A percentile compares a stretch with the other conserved stretches of the same genome.
These are phyloP conservation scores for Babesia microti DNA, from an alignment of 169 alveolate species.

Conservation along the genomic window DNA sequence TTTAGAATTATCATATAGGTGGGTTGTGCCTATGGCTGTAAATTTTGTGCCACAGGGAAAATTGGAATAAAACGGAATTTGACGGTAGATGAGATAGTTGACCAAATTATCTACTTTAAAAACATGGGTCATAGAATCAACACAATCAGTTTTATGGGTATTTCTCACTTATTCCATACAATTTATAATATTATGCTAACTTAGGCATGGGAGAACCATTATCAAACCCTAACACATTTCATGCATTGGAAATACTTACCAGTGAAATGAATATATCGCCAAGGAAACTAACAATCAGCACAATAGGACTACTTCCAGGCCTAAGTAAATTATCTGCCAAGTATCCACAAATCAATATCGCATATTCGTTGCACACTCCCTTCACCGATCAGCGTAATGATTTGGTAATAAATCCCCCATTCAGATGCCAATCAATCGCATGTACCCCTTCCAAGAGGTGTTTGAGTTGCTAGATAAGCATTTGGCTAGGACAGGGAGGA, in stretches of 20 bases:
- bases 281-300: constrained; percentile 62
- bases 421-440: constrained; percentile 63
- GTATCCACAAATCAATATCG: constrained; percentile 70
- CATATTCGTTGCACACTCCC: constrained; percentile 71
- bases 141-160: constrained; percentile 75
- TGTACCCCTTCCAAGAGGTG: constrained; percentile 71
- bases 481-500: constrained; percentile 61
- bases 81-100: constrained; percentile 71
- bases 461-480: constrained; percentile 64
- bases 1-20: constrained; percentile 21
- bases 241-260: constrained; percentile 57
- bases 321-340: constrained; percentile 58
- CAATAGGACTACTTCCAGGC: constrained; percentile 76
- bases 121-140: constrained; percentile 55
- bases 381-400: constrained; percentile 60
- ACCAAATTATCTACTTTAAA: constrained; percentile 65
- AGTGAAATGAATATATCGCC: constrained; percentile 58
- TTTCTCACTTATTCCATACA: neutral
- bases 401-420: constrained; percentile 4
- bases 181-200: neutral
- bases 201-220: constrained; percentile 79
- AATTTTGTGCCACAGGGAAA: constrained; percentile 77
- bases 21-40: constrained; percentile 70
- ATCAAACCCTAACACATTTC: constrained; percentile 74
- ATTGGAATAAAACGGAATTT: constrained; percentile 70